Evolutionary conservation across 2,329 filamentous ascomycete genomes (phyloP), one percentile per base, ranked within the genome.

Genomic region (Mariannaea elegans): DNA sequence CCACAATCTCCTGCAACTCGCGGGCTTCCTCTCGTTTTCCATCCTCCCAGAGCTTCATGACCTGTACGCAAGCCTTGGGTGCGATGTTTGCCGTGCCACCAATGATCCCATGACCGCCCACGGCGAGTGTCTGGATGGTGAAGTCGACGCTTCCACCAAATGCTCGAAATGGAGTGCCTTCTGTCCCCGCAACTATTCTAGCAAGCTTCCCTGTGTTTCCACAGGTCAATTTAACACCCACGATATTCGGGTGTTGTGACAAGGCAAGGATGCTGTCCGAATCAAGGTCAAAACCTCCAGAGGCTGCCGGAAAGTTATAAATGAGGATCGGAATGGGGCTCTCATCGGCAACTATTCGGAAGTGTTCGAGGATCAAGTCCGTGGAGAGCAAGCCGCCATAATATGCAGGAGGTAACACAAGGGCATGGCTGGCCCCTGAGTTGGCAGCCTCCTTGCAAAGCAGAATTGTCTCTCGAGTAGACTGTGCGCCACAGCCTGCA

Each of bases 121-220:
- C 89, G 41, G 90, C 81, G 36, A 92, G 75, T 1, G 87, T 88
- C 73, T 92, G 90, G 12, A 93, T 76, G 12, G 87, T 89, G 75
- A 92, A 92, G 77, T 93, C 90, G 51, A 89, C 89, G 47, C 87
- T 90, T 55, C 91, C 90, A 39, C 89, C 90, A 68, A 90, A 85
- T 59, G 89, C 89, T 72, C 90, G 82, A 79, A 93, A 93, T 14
- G 42, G 19, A 1, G 59, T 67, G 45, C 56, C 65, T 31, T 31
- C 12, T 12, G 12, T 31, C 12, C 7, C 12, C 7, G 27, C 27
- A 7, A 12, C 83, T 69, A 80, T 79, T 73, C 74, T 73, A 2
- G 77, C 77, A 41, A 88, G 78, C 71, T 89, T 88, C 34, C 86
- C 86, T 38, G 85, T 88, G 70, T 89, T 88, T 7, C 86, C 87